Base-by-base conservation (phyloP, 2,329 filamentous ascomycete genomes). In the Verticillium nubilum region DNA sequence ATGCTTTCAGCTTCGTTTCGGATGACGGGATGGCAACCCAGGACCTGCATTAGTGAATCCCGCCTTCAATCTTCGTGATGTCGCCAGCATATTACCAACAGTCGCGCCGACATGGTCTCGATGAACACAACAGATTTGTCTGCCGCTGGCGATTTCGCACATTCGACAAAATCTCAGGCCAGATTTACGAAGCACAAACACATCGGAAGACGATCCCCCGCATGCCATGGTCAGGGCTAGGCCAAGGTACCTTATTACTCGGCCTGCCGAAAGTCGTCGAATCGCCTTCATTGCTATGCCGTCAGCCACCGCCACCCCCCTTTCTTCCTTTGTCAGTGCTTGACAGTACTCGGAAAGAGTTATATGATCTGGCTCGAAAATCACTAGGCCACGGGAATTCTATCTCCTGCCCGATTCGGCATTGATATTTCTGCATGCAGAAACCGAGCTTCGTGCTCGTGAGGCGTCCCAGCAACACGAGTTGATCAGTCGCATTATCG, bases 41-140 rank as follows among this genome's bases (percentile, higher is more conserved):
- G 61, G 58, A 57, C 61, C 61, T 63, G 61, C 61, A 61, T 52
- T 62, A 63, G 61, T 47, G 26, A 37, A 31, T 37, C 13, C 15
- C 33, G 33, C 33, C 33, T 37, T 13, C 33, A 15, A 37, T 19
- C 50, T 52, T 53, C 50, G 50, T 26, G 27, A 53, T 53, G 27
- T 19, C 50, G n/a, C 25, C 23, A 52, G n/a, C n/a, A n/a, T n/a
- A n/a, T n/a, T n/a, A n/a, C n/a, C n/a, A n/a, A n/a, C n/a, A n/a
- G n/a, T 25, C 50, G n/a, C 50, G 19, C 17, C 33, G 13, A 15
- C 33, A 35, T 12, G 15, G 2, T 35, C 33, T 15, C 3, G 33
- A 15, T 12, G 13, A 13, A 17, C 33, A 13, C 33, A 37, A 6
- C 15, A 15, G 33, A n/a, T n/a, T n/a, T 17, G 15, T 17, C 15